Percentiles rank a stretch among this genome's conserved stretches.
These are phyloP conservation scores for Suillus brevipes DNA, from an alignment of 768 basidiomycete genomes.

Conservation along the genomic window DNA sequence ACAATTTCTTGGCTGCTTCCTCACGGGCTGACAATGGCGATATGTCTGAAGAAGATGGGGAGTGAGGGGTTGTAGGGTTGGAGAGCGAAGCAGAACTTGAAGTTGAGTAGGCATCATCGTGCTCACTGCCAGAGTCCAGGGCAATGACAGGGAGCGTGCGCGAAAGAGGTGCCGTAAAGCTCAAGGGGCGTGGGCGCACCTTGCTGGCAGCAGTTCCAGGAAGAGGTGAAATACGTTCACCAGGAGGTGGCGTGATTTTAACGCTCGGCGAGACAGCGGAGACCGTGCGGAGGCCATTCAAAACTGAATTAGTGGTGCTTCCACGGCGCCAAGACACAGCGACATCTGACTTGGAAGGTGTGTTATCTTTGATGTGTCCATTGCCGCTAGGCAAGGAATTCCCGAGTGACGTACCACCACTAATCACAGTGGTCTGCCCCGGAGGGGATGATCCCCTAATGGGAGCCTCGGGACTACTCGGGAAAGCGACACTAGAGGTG, in stretches of 20 bases:
- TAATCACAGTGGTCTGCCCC: slow-evolving; percentile 64
- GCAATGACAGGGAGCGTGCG: slow-evolving; percentile 50
- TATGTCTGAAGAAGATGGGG: slow-evolving; percentile 54
- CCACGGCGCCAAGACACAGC: slow-evolving; percentile 82
- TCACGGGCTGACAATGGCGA: slow-evolving; percentile 79
- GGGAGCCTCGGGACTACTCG: slow-evolving; percentile 43
- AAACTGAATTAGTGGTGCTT: slow-evolving; percentile 65
- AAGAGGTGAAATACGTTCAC: slow-evolving; percentile 58
- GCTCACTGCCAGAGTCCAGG: slow-evolving; percentile 55
- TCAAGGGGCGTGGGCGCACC: slow-evolving; percentile 67
- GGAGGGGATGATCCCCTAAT: slow-evolving; percentile 46
- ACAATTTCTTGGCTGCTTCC: slow-evolving; percentile 82
- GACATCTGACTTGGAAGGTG: slow-evolving; percentile 79
- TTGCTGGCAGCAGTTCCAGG: slow-evolving; percentile 33
- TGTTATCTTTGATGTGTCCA: slow-evolving; percentile 26
- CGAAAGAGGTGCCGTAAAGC: slow-evolving; percentile 53
- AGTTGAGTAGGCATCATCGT: slow-evolving; percentile 57
- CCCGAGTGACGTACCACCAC: slow-evolving; percentile 72
- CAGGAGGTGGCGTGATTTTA: slow-evolving; percentile 72
- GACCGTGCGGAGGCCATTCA: slow-evolving; percentile 61
- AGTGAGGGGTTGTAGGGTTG: slow-evolving; percentile 78
- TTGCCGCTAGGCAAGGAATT: slow-evolving; percentile 42
- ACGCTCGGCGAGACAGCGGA: slow-evolving; percentile 59
- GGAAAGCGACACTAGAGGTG: slow-evolving; percentile 40
- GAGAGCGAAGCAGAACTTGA: slow-evolving; percentile 60